phyloP scores from a whole-genome alignment of 192 early-diverging fungal species.

The Coemansia sp. region DNA sequence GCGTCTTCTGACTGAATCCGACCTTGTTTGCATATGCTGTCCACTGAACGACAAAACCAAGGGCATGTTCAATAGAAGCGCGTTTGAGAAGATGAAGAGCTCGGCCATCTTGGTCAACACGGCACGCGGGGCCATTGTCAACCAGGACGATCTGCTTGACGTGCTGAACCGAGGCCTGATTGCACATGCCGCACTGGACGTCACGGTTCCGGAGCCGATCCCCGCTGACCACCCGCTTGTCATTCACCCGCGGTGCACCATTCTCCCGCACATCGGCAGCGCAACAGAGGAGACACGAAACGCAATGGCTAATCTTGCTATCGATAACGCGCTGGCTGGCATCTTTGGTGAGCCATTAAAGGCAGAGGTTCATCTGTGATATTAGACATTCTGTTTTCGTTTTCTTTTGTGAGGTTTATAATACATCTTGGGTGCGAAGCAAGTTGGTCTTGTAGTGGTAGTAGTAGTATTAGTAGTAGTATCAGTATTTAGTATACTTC shows the following conservation, averaged over 20 bases:
- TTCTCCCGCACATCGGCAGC: slow-evolving; percentile 87
- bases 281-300: slow-evolving; percentile 82
- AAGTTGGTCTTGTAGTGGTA: no score
- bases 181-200: slow-evolving; percentile 79
- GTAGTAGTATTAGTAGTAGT: no score
- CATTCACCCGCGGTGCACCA: slow-evolving; percentile 59
- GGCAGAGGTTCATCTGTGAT: slow-evolving; percentile 18
- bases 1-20: slow-evolving; percentile 61
- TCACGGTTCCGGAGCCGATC: slow-evolving; percentile 85
- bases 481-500: no score
- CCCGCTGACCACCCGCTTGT: slow-evolving; percentile 62
- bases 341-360: slow-evolving; percentile 55
- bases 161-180: slow-evolving; percentile 63
- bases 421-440: no score
- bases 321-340: slow-evolving; percentile 71
- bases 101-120: slow-evolving; percentile 75
- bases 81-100: slow-evolving; percentile 71
- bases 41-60: slow-evolving; percentile 69
- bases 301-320: slow-evolving; percentile 72
- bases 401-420: no score
- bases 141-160: slow-evolving; percentile 68
- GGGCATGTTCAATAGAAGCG: slow-evolving; percentile 65
- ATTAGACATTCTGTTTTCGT: not conserved
- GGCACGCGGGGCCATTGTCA: slow-evolving; percentile 75
- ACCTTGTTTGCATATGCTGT: slow-evolving; percentile 76